These are phyloP conservation scores for Colletotrichum trifolii DNA, from an alignment of 2,329 filamentous ascomycete genomes.

Conservation along the genomic window DNA sequence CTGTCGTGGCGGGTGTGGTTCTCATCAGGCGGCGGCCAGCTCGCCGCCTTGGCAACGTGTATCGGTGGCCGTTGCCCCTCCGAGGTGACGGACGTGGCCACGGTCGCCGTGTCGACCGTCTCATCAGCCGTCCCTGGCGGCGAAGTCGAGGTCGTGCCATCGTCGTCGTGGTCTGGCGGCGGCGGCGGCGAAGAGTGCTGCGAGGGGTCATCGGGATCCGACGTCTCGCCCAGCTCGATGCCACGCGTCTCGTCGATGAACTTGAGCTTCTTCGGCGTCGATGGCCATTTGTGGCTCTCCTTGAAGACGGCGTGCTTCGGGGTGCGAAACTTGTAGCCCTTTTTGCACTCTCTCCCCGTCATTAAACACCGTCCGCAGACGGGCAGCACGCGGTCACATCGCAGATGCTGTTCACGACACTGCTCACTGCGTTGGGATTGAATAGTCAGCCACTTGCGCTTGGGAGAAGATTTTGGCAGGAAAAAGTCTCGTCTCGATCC, in stretches of 20 bases:
- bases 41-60: slow-evolving; percentile 27
- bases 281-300: slow-evolving; percentile 35
- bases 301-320: slow-evolving; percentile 34
- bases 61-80: slow-evolving; percentile 17
- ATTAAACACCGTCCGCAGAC: slow-evolving; percentile 35
- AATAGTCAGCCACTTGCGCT: slow-evolving; percentile 6
- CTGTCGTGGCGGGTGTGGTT: background rate
- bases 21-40: slow-evolving; percentile 24
- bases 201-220: slow-evolving; percentile 6
- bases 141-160: background rate
- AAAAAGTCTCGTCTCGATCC: no score
- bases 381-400: slow-evolving; percentile 48
- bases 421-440: slow-evolving; percentile 48
- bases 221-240: slow-evolving; percentile 27
- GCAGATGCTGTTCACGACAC: slow-evolving; percentile 60
- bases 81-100: background rate
- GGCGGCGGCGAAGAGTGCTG: slow-evolving; percentile 4
- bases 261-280: slow-evolving; percentile 33
- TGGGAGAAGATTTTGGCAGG: no score
- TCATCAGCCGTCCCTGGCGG: background rate
- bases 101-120: slow-evolving; percentile 9
- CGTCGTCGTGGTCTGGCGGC: background rate
- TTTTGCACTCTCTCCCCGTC: slow-evolving; percentile 36
- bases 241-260: slow-evolving; percentile 34
- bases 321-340: slow-evolving; percentile 37